Evolutionary conservation across 768 basidiomycete genomes (phyloP).

Genomic region (Pulveroboletus sp.): DNA sequence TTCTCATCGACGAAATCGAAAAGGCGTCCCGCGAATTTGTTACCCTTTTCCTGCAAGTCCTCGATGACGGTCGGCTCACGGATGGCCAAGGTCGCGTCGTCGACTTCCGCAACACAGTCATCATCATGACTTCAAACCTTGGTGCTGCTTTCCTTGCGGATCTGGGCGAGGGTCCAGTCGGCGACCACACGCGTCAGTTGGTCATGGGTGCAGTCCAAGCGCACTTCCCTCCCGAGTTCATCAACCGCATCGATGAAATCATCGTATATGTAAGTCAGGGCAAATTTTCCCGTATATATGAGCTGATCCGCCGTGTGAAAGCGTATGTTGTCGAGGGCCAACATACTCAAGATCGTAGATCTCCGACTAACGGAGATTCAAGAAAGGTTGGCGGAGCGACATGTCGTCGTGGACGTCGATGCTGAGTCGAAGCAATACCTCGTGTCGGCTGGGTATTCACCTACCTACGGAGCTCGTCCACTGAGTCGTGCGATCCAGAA

Average conservation of each 20-base stretch:
- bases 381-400: slow-evolving; percentile 70
- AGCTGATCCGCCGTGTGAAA: slow-evolving; percentile 36
- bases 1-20: slow-evolving; percentile 87
- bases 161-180: slow-evolving; percentile 67
- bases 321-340: slow-evolving; percentile 72
- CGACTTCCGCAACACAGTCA: slow-evolving; percentile 87
- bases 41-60: slow-evolving; percentile 73
- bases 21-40: slow-evolving; percentile 80
- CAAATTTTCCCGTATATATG: neutral
- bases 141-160: slow-evolving; percentile 77
- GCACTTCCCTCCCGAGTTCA: slow-evolving; percentile 91
- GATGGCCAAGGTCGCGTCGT: slow-evolving; percentile 90
- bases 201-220: slow-evolving; percentile 77
- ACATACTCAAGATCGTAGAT: slow-evolving; percentile 84
- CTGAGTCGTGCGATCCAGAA: slow-evolving; percentile 88
- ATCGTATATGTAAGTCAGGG: slow-evolving; percentile 55
- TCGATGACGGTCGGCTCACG: slow-evolving; percentile 89
- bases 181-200: slow-evolving; percentile 50
- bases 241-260: slow-evolving; percentile 87
- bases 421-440: slow-evolving; percentile 73
- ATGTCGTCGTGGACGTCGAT: slow-evolving; percentile 78
- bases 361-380: slow-evolving; percentile 84
- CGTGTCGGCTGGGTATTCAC: slow-evolving; percentile 70
- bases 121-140: slow-evolving; percentile 93
- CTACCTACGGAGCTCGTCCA: slow-evolving; percentile 88